phyloP scores from a whole-genome alignment of 2,329 filamentous ascomycete species.

The Trichoderma atrobrunneum region DNA sequence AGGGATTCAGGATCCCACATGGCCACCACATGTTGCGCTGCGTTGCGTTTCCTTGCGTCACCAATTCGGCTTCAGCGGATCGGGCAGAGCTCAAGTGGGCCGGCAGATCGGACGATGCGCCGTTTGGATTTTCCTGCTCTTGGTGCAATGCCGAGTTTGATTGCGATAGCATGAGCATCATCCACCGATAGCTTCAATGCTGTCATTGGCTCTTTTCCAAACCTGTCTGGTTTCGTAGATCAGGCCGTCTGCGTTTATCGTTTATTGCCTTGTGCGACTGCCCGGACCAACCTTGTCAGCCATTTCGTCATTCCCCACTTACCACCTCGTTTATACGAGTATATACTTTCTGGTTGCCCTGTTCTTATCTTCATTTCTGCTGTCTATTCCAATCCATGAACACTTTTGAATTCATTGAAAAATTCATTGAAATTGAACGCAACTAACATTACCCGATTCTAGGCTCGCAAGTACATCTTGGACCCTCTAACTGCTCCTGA shows the following conservation, averaged over 20 bases:
- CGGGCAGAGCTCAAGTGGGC: not conserved
- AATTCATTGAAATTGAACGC: not conserved
- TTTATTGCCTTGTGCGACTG: not conserved
- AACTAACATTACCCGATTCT: constrained; percentile 17
- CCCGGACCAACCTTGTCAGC: not conserved
- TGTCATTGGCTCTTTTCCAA: not conserved
- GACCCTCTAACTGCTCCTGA: constrained; percentile 67
- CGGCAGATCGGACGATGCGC: constrained; percentile 8
- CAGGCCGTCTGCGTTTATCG: not conserved
- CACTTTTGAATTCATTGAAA: not conserved
- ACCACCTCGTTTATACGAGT: not conserved
- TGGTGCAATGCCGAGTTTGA: not conserved
- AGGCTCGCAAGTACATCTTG: constrained; percentile 66
- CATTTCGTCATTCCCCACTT: constrained; percentile 16
- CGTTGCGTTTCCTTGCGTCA: constrained; percentile 14
- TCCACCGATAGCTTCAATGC: not conserved
- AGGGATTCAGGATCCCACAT: not conserved
- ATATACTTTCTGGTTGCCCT: not conserved
- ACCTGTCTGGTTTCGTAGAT: not conserved
- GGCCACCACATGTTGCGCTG: not conserved
- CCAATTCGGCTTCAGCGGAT: constrained; percentile 11
- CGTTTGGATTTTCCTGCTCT: not conserved
- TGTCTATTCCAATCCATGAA: not conserved
- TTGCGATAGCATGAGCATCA: not conserved
- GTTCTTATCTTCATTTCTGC: not conserved